Evolutionary conservation across 352 stramenopile genomes (phyloP).

Genomic region (Phytophthora constricta): DNA sequence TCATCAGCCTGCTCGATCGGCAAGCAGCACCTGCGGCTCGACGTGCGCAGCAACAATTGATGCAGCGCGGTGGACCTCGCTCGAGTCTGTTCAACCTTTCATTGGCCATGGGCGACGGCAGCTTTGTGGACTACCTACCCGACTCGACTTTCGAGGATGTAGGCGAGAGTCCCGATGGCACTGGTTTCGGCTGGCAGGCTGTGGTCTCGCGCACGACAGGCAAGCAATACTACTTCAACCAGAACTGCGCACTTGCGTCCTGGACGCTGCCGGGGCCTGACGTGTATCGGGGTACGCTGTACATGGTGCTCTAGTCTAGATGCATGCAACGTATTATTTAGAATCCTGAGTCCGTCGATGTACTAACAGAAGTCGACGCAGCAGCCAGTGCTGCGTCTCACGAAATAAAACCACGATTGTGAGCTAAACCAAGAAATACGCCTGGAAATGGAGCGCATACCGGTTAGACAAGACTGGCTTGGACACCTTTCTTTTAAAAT

Average conservation of each 20-base stretch:
- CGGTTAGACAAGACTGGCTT: background rate
- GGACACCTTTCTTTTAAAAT: background rate
- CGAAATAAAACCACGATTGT: slow-evolving; percentile 39
- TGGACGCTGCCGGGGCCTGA: slow-evolving; percentile 77
- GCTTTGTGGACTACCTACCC: slow-evolving; percentile 66
- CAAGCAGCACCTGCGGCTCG: slow-evolving; percentile 37
- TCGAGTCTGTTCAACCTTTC: slow-evolving; percentile 62
- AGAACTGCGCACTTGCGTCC: slow-evolving; percentile 72
- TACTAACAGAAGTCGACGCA: slow-evolving; percentile 18
- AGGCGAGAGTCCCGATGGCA: slow-evolving; percentile 45
- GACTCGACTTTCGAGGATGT: slow-evolving; percentile 74
- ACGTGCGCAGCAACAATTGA: slow-evolving; percentile 42
- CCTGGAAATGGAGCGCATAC: too few relatives aligned
- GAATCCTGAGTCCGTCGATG: too few relatives aligned
- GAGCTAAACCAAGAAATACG: slow-evolving; percentile 30
- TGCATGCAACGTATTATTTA: slow-evolving; percentile 48
- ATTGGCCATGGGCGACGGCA: slow-evolving; percentile 69
- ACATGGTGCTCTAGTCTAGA: slow-evolving; percentile 73
- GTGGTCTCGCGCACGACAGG: slow-evolving; percentile 76
- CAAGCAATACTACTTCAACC: slow-evolving; percentile 89
- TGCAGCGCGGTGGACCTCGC: slow-evolving; percentile 24
- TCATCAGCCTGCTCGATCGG: slow-evolving; percentile 55
- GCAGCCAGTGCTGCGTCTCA: slow-evolving; percentile 25
- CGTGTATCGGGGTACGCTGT: slow-evolving; percentile 58
- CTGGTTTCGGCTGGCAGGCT: slow-evolving; percentile 60